Conservation (phyloP, 1,284 basidiomycete species). For the Leccinum holopus region DNA sequence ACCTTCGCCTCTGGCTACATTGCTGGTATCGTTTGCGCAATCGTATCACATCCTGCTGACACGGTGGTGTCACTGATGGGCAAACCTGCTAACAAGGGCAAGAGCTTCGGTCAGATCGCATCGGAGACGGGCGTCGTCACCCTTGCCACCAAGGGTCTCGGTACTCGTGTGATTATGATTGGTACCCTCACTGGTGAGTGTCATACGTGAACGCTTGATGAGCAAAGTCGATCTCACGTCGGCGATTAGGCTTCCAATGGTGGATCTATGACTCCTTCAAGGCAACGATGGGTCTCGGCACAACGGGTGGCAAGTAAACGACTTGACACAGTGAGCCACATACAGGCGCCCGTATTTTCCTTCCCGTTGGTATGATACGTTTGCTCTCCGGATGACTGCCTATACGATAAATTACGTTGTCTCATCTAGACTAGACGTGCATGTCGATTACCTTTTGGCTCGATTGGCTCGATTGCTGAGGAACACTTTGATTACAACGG, state of each 20-base stretch:
- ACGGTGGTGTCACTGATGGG: slow-evolving; percentile 78
- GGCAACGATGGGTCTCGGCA: slow-evolving; percentile 75
- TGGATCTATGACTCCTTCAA: slow-evolving; percentile 88
- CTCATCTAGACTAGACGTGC: slow-evolving; percentile 15
- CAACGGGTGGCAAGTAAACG: slow-evolving; percentile 77
- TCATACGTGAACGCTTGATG: not conserved
- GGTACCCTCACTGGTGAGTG: slow-evolving; percentile 65
- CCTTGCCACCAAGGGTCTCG: slow-evolving; percentile 77
- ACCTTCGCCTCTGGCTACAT: slow-evolving; percentile 82
- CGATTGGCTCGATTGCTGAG: not conserved
- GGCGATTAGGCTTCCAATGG: slow-evolving; percentile 71
- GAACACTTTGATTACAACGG: not conserved
- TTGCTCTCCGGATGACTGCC: slow-evolving; percentile 7
- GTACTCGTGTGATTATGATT: slow-evolving; percentile 79
- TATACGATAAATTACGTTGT: slow-evolving; percentile 7
- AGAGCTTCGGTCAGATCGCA: slow-evolving; percentile 64
- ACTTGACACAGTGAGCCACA: not conserved
- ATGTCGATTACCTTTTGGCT: not conserved
- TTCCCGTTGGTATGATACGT: slow-evolving; percentile 9
- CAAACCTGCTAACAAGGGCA: slow-evolving; percentile 76
- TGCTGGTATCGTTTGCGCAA: slow-evolving; percentile 78
- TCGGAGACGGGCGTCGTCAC: slow-evolving; percentile 60
- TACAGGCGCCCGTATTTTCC: not conserved
- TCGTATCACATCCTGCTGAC: slow-evolving; percentile 83
- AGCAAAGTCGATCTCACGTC: not conserved